phyloP scores from a whole-genome alignment of 495 filamentous ascomycete genomes.

The Xylaria nigripes region DNA sequence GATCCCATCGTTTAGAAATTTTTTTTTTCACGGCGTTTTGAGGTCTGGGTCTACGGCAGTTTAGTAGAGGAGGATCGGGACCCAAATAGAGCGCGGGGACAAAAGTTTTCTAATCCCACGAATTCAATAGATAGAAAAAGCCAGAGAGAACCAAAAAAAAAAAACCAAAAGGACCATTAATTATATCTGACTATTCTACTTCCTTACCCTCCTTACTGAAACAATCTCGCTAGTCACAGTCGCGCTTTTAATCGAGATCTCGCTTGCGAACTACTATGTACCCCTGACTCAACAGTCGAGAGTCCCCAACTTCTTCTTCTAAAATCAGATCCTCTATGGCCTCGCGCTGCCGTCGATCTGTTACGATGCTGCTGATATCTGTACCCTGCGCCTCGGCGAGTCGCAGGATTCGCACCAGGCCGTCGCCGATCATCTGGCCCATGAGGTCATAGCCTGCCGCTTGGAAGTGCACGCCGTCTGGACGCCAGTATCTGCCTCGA shows the following conservation, averaged over 20 bases:
- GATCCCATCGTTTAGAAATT: neutral
- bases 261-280: constrained; percentile 38
- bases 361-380: constrained; percentile 18
- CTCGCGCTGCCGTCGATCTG: constrained; percentile 20
- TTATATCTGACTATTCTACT: neutral
- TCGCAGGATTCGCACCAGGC: constrained; percentile 36
- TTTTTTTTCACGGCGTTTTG: neutral
- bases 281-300: constrained; percentile 31
- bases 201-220: too few species aligned
- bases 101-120: neutral
- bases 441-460: constrained; percentile 51
- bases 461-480: constrained; percentile 53
- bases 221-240: too few species aligned
- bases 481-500: constrained; percentile 44
- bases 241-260: constrained; percentile 31
- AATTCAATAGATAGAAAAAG: too few species aligned
- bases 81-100: neutral
- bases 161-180: neutral
- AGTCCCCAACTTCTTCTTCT: constrained; percentile 37
- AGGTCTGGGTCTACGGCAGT: neutral
- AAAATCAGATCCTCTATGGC: constrained; percentile 32
- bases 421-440: constrained; percentile 44
- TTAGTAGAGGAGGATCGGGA: neutral
- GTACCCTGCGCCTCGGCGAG: constrained; percentile 26
- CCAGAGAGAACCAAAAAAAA: neutral